Evolutionary conservation across 179 eudicot species (phyloP), one percentile per base, ranked within the genome.

Genomic region (Silene vulgaris): DNA sequence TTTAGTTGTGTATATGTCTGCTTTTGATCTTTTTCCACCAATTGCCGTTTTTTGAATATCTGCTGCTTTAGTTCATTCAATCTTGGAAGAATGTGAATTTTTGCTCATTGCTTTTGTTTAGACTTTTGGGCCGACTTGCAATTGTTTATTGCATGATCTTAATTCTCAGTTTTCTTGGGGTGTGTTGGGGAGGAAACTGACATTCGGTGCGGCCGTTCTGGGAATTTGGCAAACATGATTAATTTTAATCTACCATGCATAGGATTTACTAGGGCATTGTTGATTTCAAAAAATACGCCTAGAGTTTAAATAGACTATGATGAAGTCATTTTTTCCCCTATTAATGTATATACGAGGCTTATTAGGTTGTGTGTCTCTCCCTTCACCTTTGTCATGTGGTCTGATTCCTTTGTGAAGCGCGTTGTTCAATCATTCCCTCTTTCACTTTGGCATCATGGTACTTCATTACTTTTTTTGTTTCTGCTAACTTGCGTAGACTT

Each of bases 71-170:
- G 19, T 43, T 8, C 72, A 40, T 40, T 19, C 50, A 32, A 30
- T 66, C 48, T 66, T 66, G 70, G 19, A 66, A 66, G 70, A 66
- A 66, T 35, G 70, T n/a, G 43, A 35, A 14, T 29, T 11, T 7
- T 14, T 14, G 20, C 43, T 29, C 43, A 13, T 26, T 29, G 40
- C 40, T 23, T 29, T 62, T 62, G 14, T 62, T 62, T 14, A 62
- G 11, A 23, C 26, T 13, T 23, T 3, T 56, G 60, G 14, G 3
- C n/a, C 20, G 8, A 56, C 29, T 20, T 62, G 5, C 35, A 20
- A 62, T 61, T 61, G 62, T 19, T 61, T 61, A 62, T 52, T 52
- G 59, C 59, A 52, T 14, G 59, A 52, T 52, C 59, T 52, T 52
- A 52, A 43, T 43, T 43, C 12, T 43, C 12, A 43, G 11, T 8